Conservation (phyloP, 352 stramenopile genomes). For the Globisporangium ultimum region DNA sequence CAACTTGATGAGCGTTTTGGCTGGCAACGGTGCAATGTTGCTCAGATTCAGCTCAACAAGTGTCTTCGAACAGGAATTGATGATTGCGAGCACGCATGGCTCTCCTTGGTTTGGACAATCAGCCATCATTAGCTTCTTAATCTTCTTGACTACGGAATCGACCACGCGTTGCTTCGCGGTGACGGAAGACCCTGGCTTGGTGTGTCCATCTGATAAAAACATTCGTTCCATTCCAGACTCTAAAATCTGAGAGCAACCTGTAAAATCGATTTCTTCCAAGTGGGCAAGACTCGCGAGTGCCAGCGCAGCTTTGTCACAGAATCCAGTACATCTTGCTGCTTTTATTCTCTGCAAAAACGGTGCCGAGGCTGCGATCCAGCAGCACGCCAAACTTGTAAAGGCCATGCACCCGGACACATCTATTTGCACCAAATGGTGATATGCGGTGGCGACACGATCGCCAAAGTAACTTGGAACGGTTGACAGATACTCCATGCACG, state of each 20-base stretch:
- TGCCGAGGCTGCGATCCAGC: slow-evolving; percentile 61
- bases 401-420: slow-evolving; percentile 52
- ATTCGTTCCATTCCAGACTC: slow-evolving; percentile 44
- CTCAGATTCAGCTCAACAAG: slow-evolving; percentile 36
- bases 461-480: slow-evolving; percentile 54
- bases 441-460: slow-evolving; percentile 35
- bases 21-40: slow-evolving; percentile 19
- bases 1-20: slow-evolving; percentile 30
- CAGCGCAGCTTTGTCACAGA: slow-evolving; percentile 59
- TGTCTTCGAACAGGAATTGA: slow-evolving; percentile 23
- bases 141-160: slow-evolving; percentile 12
- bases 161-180: not conserved
- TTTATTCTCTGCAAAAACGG: slow-evolving; percentile 49
- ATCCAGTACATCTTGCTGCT: slow-evolving; percentile 27
- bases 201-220: slow-evolving; percentile 32
- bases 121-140: slow-evolving; percentile 24
- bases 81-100: slow-evolving; percentile 27
- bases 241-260: slow-evolving; percentile 37
- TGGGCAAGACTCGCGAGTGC: slow-evolving; percentile 44
- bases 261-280: slow-evolving; percentile 57
- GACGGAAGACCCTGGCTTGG: slow-evolving; percentile 4
- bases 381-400: slow-evolving; percentile 54
- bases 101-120: slow-evolving; percentile 29
- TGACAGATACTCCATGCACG: slow-evolving; percentile 50
- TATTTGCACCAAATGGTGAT: slow-evolving; percentile 35